Conservation (phyloP, 139 green algal species). For the Spirogloea muscicola region DNA sequence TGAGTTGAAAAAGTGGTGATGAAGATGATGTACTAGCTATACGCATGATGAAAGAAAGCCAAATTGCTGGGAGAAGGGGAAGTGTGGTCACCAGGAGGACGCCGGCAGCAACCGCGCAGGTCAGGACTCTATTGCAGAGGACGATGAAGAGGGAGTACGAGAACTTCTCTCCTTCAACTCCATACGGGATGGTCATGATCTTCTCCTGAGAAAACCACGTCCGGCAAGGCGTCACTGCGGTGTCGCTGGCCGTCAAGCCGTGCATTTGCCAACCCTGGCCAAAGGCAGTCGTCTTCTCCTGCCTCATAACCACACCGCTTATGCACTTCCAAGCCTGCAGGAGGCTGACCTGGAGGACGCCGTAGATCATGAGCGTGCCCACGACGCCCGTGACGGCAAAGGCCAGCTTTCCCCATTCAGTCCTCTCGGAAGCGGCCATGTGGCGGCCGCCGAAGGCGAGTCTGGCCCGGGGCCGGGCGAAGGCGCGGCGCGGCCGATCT, state of each 20-base stretch:
- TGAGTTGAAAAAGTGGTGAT: neutral
- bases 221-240: too few relatives aligned
- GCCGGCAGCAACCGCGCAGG: conserved; percentile 55
- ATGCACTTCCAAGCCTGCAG: too few relatives aligned
- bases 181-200: conserved; percentile 76
- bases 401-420: conserved; percentile 4
- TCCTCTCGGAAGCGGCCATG: too few relatives aligned
- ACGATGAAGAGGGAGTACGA: conserved; percentile 90
- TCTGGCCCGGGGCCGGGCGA: too few relatives aligned
- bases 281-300: too few relatives aligned
- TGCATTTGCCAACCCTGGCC: too few relatives aligned
- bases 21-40: neutral
- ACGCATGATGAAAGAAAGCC: neutral
- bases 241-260: too few relatives aligned
- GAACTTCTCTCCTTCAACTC: conserved; percentile 69
- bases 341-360: conserved; percentile 68
- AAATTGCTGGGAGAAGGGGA: neutral
- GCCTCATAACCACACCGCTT: too few relatives aligned
- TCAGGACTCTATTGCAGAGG: conserved; percentile 88
- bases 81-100: conserved; percentile 20
- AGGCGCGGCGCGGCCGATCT: too few relatives aligned
- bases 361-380: conserved; percentile 72
- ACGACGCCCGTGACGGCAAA: conserved; percentile 57
- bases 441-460: too few relatives aligned
- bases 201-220: too few relatives aligned